Evolutionary conservation across 2,329 filamentous ascomycete species (phyloP), one percentile per base, ranked within the genome.

Genomic region (Coniochaeta hoffmannii): DNA sequence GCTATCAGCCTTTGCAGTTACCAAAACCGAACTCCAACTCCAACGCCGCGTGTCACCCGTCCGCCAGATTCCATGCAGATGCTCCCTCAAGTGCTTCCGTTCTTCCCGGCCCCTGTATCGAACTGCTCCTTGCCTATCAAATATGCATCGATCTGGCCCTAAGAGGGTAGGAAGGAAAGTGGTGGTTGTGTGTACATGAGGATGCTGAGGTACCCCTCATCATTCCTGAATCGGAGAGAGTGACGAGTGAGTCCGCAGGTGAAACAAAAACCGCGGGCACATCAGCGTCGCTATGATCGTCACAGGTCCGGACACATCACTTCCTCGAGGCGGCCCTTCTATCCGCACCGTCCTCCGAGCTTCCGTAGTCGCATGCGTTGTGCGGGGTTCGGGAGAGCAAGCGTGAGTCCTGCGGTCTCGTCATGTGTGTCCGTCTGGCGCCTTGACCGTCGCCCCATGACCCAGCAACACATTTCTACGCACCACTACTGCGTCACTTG

Each of bases 401-500:
- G 35, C 35, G 10, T 17, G 12, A 5, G 4, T 19, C 17, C 12
- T 7, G n/a, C 19, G 19, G 19, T 11, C 22, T 44, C 19, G 14
- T 24, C 19, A 11, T 14, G 19, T 26, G 38, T 11, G 26, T 19
- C 19, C 19, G 11, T 11, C 38, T 26, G 19, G 19, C 38, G 12
- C 17, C 38, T 7, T 26, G 38, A 26, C 19, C 7, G 22, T 10
- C 38, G 41, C 41, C 24, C 19, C 19, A 46, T 15, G 41, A 5
- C 22, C 24, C 38, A 46, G 41, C 3, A 26, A 46, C 41, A 46
- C n/a, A 28, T n/a, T 15, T 22, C 38, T 49, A 50, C 54, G 31
- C 26, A 41, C 22, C 53, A 56, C 58, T 66, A 73, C 53, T 70
- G 72, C 28, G 67, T 65, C 4, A 73, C 59, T 41, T 71, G 63